Evolutionary conservation across 306 rosid genomes (phyloP).

Genomic region (Gleditsia sinensis): DNA sequence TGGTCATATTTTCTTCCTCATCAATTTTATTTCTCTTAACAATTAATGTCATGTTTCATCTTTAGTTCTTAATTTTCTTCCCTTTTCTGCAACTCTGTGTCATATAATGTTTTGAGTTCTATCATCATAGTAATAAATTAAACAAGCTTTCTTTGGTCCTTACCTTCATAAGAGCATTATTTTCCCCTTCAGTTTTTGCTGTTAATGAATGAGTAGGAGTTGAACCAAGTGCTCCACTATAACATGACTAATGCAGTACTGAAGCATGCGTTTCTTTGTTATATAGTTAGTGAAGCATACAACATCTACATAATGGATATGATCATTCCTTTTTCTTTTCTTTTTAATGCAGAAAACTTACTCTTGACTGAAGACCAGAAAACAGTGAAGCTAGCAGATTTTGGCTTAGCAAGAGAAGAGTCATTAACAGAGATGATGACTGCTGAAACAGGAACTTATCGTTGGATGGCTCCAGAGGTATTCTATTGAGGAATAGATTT

Average conservation of each 20-base stretch:
- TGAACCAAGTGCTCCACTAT: neutral
- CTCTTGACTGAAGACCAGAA: conserved; percentile 79
- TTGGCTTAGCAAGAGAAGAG: conserved; percentile 96
- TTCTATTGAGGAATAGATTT: conserved; percentile 10
- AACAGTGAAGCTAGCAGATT: conserved; percentile 89
- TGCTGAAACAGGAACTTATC: conserved; percentile 94
- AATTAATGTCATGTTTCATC: no score
- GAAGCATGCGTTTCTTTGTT: conserved; percentile 6
- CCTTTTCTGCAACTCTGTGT: no score
- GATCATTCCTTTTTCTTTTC: conserved; percentile 26
- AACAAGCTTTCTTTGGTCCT: neutral
- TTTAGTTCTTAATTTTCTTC: no score
- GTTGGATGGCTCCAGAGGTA: conserved; percentile 99
- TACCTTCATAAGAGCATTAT: neutral
- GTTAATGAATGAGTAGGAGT: neutral
- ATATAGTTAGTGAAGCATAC: neutral
- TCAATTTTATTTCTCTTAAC: no score
- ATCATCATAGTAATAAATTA: no score
- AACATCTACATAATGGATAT: conserved; percentile 20
- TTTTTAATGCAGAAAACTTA: conserved; percentile 69
- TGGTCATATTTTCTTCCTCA: no score
- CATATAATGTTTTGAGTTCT: no score
- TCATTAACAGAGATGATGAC: conserved; percentile 97
- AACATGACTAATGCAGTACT: neutral
- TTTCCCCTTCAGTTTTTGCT: neutral